phyloP scores from a whole-genome alignment of 768 basidiomycete genomes.

The Exsudoporus frostii region DNA sequence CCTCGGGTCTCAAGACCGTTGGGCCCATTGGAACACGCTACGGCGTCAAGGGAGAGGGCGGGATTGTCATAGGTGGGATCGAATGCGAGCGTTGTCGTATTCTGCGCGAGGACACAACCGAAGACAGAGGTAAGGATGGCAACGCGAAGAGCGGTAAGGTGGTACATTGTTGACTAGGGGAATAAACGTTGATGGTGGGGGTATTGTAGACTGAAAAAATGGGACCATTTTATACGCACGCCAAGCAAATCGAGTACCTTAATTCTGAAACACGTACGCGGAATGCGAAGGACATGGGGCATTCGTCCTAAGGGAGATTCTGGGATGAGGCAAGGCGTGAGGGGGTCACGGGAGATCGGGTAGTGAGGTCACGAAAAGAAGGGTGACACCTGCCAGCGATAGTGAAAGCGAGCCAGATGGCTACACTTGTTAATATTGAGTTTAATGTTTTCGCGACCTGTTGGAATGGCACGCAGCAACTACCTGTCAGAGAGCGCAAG shows the following conservation, averaged over 20 bases:
- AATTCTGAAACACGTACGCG: background rate
- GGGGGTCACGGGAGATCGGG: background rate
- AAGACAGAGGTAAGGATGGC: constrained; percentile 12
- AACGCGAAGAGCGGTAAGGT: constrained; percentile 13
- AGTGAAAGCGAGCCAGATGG: too few relatives aligned
- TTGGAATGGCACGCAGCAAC: background rate
- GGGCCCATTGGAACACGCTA: constrained; percentile 39
- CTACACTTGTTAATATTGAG: background rate
- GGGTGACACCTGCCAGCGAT: background rate
- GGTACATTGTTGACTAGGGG: constrained; percentile 23
- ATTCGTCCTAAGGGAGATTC: background rate
- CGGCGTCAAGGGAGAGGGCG: constrained; percentile 22
- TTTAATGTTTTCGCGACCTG: background rate
- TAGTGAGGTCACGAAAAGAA: background rate
- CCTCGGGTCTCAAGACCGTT: constrained; percentile 35
- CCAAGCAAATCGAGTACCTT: background rate
- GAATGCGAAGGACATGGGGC: background rate
- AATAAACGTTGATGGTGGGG: background rate
- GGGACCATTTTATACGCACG: constrained; percentile 17
- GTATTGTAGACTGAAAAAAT: background rate
- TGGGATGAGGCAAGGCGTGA: constrained; percentile 1
- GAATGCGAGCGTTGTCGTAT: constrained; percentile 30
- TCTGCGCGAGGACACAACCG: constrained; percentile 20
- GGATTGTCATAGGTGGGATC: constrained; percentile 37
- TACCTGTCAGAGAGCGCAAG: background rate